Evolutionary conservation across 331 rosid species (phyloP).

Genomic region (Quercus tomentella): DNA sequence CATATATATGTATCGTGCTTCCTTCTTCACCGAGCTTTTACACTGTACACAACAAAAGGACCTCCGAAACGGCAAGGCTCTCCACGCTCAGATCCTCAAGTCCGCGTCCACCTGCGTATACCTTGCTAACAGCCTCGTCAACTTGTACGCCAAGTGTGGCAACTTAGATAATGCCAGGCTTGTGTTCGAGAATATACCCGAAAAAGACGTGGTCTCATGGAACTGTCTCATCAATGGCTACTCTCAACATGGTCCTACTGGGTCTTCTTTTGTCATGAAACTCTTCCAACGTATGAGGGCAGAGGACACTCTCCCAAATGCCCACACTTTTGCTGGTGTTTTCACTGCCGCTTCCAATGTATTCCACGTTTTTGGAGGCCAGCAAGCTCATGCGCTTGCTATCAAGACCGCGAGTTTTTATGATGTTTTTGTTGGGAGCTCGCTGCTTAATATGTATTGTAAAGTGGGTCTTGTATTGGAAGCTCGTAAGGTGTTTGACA

Average conservation of each 20-base stretch:
- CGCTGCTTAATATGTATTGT: conserved; percentile 57
- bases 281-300: conserved; percentile 53
- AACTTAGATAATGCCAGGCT: conserved; percentile 33
- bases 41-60: conserved; percentile 30
- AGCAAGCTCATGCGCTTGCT: conserved; percentile 49
- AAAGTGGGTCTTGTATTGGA: conserved; percentile 42
- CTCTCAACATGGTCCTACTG: not conserved
- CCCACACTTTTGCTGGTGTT: conserved; percentile 64
- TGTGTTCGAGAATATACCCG: not conserved
- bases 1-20: too few relatives aligned
- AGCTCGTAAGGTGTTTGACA: conserved; percentile 70
- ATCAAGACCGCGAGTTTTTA: conserved; percentile 38
- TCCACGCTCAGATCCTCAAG: conserved; percentile 54
- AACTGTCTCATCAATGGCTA: not conserved
- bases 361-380: conserved; percentile 23
- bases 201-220: not conserved
- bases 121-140: conserved; percentile 55
- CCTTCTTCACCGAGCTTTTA: conserved; percentile 27
- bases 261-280: conserved; percentile 30
- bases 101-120: conserved; percentile 20
- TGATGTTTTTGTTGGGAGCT: conserved; percentile 72
- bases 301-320: conserved; percentile 40
- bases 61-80: conserved; percentile 28
- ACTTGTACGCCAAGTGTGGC: conserved; percentile 57
- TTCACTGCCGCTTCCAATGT: conserved; percentile 50